Conservation (phyloP, 148 eudicot genomes). For the Hydrangea macrophylla region DNA sequence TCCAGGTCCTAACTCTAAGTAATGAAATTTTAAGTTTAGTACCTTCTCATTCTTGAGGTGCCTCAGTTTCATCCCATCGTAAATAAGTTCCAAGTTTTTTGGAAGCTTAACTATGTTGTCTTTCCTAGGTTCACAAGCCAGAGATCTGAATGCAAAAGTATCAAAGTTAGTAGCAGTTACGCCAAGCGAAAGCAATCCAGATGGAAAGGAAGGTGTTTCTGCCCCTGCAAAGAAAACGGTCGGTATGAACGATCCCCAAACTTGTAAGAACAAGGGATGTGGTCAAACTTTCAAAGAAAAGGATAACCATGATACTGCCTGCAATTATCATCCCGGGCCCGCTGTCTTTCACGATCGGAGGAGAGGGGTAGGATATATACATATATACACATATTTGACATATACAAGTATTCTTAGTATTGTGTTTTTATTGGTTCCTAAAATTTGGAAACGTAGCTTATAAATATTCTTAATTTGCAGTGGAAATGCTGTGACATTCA, state of each 20-base stretch:
- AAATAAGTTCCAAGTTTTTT: neutral
- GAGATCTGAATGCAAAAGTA: conserved; percentile 34
- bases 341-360: conserved; percentile 81
- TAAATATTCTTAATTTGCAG: conserved; percentile 39
- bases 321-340: conserved; percentile 93
- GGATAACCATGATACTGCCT: conserved; percentile 77
- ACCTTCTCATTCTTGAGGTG: neutral
- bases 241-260: conserved; percentile 70
- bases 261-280: conserved; percentile 85
- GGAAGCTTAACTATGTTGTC: neutral
- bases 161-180: conserved; percentile 21
- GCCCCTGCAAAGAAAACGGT: conserved; percentile 47
- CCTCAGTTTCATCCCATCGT: neutral
- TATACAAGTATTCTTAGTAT: too few species aligned
- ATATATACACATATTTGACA: too few species aligned
- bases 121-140: conserved; percentile 59
- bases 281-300: conserved; percentile 78
- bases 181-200: conserved; percentile 22
- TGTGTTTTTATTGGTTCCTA: neutral
- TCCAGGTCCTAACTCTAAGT: neutral
- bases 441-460: conserved; percentile 5
- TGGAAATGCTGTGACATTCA: conserved; percentile 97
- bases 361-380: conserved; percentile 73
- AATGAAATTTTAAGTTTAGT: neutral
- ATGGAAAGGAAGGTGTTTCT: conserved; percentile 23